phyloP scores from a whole-genome alignment of 2,329 filamentous ascomycete species.

The Rutstroemia sp. region DNA sequence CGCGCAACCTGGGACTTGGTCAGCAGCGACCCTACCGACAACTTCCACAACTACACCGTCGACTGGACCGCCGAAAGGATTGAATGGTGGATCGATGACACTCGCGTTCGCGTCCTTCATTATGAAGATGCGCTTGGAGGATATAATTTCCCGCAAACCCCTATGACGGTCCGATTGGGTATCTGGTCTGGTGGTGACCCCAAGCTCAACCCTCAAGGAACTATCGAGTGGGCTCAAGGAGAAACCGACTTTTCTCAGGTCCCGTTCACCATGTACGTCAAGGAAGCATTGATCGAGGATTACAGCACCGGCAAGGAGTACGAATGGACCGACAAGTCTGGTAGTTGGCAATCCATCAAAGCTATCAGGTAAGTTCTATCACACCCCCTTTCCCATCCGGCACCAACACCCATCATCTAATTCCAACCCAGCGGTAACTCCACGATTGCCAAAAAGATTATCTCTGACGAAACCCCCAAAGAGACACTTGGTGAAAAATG shows the following conservation, averaged over 20 bases:
- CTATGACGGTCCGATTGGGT: slow-evolving; percentile 61
- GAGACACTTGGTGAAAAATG: slow-evolving; percentile 46
- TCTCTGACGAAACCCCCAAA: slow-evolving; percentile 23
- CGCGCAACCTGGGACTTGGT: slow-evolving; percentile 58
- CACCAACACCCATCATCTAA: slow-evolving; percentile 15
- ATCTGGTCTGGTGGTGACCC: slow-evolving; percentile 59
- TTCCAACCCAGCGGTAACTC: slow-evolving; percentile 45
- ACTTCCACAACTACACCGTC: slow-evolving; percentile 64
- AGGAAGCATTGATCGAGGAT: slow-evolving; percentile 50
- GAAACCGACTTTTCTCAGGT: slow-evolving; percentile 55
- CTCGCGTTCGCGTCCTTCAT: slow-evolving; percentile 54
- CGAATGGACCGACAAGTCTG: slow-evolving; percentile 52
- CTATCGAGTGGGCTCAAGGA: slow-evolving; percentile 64
- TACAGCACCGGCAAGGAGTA: slow-evolving; percentile 57
- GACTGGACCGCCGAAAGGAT: slow-evolving; percentile 62
- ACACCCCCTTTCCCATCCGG: not conserved
- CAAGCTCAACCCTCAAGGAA: slow-evolving; percentile 41
- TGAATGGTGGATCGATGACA: slow-evolving; percentile 64
- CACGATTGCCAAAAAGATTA: slow-evolving; percentile 40
- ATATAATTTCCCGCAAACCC: slow-evolving; percentile 66
- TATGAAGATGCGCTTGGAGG: slow-evolving; percentile 55
- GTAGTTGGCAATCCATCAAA: slow-evolving; percentile 58
- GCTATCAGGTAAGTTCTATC: slow-evolving; percentile 39
- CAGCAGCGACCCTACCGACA: slow-evolving; percentile 43
- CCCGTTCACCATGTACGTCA: slow-evolving; percentile 69